Evolutionary conservation across 345 rosid species (phyloP).

Genomic region (Erysimum cheiranthoides): DNA sequence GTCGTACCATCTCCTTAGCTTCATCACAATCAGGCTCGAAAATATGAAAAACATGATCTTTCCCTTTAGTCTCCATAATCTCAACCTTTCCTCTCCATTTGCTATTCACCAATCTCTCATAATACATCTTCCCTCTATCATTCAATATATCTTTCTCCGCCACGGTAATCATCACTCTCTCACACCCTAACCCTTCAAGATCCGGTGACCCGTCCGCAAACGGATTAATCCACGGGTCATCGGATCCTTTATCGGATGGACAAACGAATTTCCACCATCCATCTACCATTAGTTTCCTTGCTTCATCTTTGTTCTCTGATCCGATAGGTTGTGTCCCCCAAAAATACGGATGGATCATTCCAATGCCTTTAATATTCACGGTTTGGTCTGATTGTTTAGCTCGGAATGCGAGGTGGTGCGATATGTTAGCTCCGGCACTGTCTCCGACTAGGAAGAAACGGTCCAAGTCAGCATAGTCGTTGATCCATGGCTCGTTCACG

Average conservation of each 20-base stretch:
- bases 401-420: conserved; percentile 66
- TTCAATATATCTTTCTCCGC: conserved; percentile 70
- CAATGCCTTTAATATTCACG: conserved; percentile 59
- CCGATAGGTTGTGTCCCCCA: conserved; percentile 72
- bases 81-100: conserved; percentile 64
- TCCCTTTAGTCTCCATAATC: conserved; percentile 62
- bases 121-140: conserved; percentile 66
- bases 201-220: conserved; percentile 60
- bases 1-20: conserved; percentile 52
- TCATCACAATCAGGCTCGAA: conserved; percentile 56
- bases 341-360: conserved; percentile 77
- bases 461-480: conserved; percentile 52
- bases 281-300: conserved; percentile 70
- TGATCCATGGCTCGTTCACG: conserved; percentile 61
- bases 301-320: conserved; percentile 50
- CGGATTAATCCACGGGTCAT: conserved; percentile 82
- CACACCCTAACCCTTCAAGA: conserved; percentile 55
- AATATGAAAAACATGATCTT: conserved; percentile 78
- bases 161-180: conserved; percentile 54
- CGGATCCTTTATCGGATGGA: conserved; percentile 68
- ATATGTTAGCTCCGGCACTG: conserved; percentile 76
- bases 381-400: conserved; percentile 34
- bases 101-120: conserved; percentile 55
- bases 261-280: conserved; percentile 82
- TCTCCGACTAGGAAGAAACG: conserved; percentile 65